Evolutionary conservation across 1,139 yeast genomes (phyloP).

Genomic region (Zygosaccharomyces sapae): DNA sequence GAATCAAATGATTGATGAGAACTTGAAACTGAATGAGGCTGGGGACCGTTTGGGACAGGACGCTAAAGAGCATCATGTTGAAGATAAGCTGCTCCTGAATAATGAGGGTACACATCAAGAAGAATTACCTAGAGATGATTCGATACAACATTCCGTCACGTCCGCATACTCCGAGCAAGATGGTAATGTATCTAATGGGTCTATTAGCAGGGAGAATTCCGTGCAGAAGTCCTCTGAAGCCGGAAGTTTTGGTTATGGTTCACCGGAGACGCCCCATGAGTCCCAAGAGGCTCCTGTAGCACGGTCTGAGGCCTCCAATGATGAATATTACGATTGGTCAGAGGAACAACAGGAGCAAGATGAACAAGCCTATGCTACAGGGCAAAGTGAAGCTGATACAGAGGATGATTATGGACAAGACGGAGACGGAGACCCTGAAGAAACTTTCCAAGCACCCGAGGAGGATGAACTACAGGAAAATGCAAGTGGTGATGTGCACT

Average conservation of each 20-base stretch:
- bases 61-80: not conserved
- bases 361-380: not conserved
- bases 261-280: not conserved
- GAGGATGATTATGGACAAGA: not conserved
- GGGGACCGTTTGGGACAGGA: conserved; percentile 2
- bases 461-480: not conserved
- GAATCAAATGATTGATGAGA: conserved; percentile 36
- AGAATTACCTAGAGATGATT: not conserved
- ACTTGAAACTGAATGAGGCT: conserved; percentile 20
- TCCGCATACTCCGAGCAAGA: conserved; percentile 1
- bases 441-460: not conserved
- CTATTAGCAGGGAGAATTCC: not conserved
- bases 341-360: conserved; percentile 2
- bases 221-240: not conserved
- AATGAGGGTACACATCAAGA: not conserved
- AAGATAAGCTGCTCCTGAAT: not conserved
- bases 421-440: not conserved
- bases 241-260: not conserved
- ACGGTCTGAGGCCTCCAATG: conserved; percentile 4
- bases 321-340: conserved; percentile 4
- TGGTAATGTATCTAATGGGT: not conserved
- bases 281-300: conserved; percentile 1
- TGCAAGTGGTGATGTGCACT: not conserved
- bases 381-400: not conserved
- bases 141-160: conserved; percentile 3